Base-by-base conservation (phyloP, 768 basidiomycete genomes). In the Rhodotorula graminis region DNA sequence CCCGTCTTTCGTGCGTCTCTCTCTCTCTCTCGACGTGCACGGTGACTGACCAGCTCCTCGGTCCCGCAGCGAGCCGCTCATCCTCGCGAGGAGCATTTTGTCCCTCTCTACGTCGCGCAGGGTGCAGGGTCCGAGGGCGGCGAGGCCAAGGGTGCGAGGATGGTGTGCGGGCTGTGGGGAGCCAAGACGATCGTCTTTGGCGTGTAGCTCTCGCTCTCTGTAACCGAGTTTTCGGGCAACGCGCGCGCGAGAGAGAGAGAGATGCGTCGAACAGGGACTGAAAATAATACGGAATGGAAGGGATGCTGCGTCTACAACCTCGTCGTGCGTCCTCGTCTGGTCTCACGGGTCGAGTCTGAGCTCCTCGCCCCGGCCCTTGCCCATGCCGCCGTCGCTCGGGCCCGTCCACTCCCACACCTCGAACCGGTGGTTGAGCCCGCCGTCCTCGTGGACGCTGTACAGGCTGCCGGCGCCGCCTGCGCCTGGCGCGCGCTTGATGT, bases 341-440 rank as follows among this genome's bases (percentile, higher is more conserved):
- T 7, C 21, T 29, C 49, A 67, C 16, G 66, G 66, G 52, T 67
- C 66, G 12, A 50, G 49, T 21, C 40, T 27, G 25, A 67, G 33
- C 50, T 27, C 42, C 16, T 53, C 64, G 2, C 44, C 40, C 25
- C 7, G 50, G 16, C 69, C 64, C 9, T 44, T n/a, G 19, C 49
- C 69, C 33, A 59, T 64, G 3, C 63, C 69, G 25, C 33, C 25
- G 23, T 59, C 62, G 57, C 25, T 33, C 33, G 47, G 53, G 14
- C 68, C 65, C 6, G 25, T 60, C 91, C 91, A 96, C 62, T 83
- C 81, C 73, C 84, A 87, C 47, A 94, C 88, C 23, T 84, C 84
- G 73, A 89, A 97, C 44, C 92, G 85, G 80, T 99, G 95, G 76
- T 99, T 99, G 44, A 97, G 87, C 2, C 90, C 90, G 66, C 88